Evolutionary conservation across 306 rosid species (phyloP), one percentile per base, ranked within the genome.

Genomic region (Styphnolobium japonicum): DNA sequence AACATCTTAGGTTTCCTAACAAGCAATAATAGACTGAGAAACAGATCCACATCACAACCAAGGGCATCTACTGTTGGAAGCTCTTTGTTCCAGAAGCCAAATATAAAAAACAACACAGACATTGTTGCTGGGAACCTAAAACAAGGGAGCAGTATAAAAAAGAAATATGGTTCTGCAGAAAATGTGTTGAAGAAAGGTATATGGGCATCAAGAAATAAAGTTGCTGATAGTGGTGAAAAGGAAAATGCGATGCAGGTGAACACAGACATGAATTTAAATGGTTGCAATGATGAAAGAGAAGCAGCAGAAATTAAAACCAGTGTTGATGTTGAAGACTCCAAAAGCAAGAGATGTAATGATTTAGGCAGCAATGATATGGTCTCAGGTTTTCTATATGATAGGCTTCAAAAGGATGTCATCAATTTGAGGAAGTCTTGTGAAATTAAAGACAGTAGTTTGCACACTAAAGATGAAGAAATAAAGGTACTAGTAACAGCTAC

Each of bases 331-430:
- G 87, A 73, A 52, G 90, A 53, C 62, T 60, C 79, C 19, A 71
- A 69, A 43, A 45, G 63, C 82, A 82, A 83, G 74, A 80, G 11
- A 43, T 10, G 76, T 37, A 65, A 64, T 56, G 87, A 67, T 55
- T 61, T 79, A 43, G 80, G 84, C 7, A 77, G 49, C 34, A 83
- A 89, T 67, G 98, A 92, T 75, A 27, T 82, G 68, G 92, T 95
- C 55, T 95, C 99, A 2, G 98, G 99, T 34, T 95, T 90, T 85
- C 89, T 95, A 67, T 93, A 92, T 63, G 99, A 95, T 31, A 87
- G 81, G 79, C 93, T 95, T 79, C 98, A 91, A 52, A 95, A 95
- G 85, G 98, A 91, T 81, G 91, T 89, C 67, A 90, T 95, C 81
- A 85, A 70, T 70, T 76, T 93, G 73, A 90, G 91, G 86, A 95